These are phyloP conservation scores for Aureobasidium sp. DNA, from an alignment of 2,329 filamentous ascomycete genomes.

Conservation along the genomic window DNA sequence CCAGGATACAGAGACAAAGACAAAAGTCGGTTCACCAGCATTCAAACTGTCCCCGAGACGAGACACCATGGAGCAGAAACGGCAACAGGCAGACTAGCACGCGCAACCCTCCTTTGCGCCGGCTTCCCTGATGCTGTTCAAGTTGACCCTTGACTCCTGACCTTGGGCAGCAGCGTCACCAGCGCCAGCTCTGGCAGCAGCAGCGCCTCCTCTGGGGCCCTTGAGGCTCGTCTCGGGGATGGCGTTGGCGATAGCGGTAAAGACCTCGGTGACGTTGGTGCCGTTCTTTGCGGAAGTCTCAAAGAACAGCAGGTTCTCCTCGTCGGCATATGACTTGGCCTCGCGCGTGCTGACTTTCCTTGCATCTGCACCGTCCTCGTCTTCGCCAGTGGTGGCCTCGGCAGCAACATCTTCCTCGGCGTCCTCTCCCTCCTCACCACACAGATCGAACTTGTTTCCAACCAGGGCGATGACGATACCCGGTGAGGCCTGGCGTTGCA, in stretches of 20 bases:
- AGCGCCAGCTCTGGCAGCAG: conserved; percentile 42
- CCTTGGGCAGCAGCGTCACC: conserved; percentile 48
- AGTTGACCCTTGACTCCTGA: conserved; percentile 70
- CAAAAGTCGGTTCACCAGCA: background rate
- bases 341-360: conserved; percentile 86
- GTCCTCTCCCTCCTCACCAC: conserved; percentile 43
- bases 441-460: conserved; percentile 89
- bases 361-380: conserved; percentile 54
- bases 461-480: conserved; percentile 96
- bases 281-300: conserved; percentile 98
- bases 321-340: conserved; percentile 86
- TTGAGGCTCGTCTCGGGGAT: conserved; percentile 97
- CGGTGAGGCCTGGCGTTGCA: conserved; percentile 90
- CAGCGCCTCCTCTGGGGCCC: conserved; percentile 62
- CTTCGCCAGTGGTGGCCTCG: conserved; percentile 38
- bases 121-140: conserved; percentile 63
- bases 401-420: conserved; percentile 41
- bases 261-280: conserved; percentile 88
- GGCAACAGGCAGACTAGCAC: conserved; percentile 48
- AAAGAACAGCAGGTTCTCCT: conserved; percentile 90
- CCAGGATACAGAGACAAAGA: background rate
- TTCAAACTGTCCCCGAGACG: background rate
- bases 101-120: conserved; percentile 87
- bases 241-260: conserved; percentile 94
- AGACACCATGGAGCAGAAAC: background rate